Base-by-base conservation (phyloP, 73 alveolate species). In the Paramecium biaurelia region DNA sequence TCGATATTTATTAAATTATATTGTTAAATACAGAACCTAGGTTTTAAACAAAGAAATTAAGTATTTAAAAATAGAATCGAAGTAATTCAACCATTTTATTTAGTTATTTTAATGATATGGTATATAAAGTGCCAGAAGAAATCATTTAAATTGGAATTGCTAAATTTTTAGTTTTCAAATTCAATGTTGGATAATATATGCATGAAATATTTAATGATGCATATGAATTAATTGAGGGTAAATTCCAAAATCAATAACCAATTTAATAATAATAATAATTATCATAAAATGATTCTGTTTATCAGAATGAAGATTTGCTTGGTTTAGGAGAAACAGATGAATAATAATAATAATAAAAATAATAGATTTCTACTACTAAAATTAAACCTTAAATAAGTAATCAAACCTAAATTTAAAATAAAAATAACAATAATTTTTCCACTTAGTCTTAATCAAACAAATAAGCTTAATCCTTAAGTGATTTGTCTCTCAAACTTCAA, bases 171-270 rank as follows among this genome's bases (percentile, higher is more conserved):
- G 90, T 47, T 79, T 79, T 79, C 49, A 79, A 79, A 79, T 41
- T 79, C 24, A 79, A 79, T 41, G 72, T 47, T 21, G 90, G 90
- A 42, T 79, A 79, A 42, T 79, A 79, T 18, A 79, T 79, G 90
- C 43, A 38, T 79, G 90, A 79, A 15, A 34, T 79, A 43, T 79
- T 79, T 45, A 42, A 79, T 47, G 90, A 79, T 20, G 90, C 74
- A 5, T 79, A 8, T 79, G 90, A 79, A 30, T 45, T 79, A 12
- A 42, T 79, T 41, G 90, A 79, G 5, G 90, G 90, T 4, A 79
- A 79, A 79, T 37, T 41, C 20, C 10, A 38, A 30, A 79, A 23
- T 30, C 24, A 41, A 42, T 79, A 79, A 45, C 23, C 18, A 53
- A 53, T 23, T 12, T 42, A 79, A 42, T 41, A 79, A 14, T 2